These are phyloP conservation scores for Ganoderma leucocontextum DNA, from an alignment of 1,284 basidiomycete species.

Conservation along the genomic window DNA sequence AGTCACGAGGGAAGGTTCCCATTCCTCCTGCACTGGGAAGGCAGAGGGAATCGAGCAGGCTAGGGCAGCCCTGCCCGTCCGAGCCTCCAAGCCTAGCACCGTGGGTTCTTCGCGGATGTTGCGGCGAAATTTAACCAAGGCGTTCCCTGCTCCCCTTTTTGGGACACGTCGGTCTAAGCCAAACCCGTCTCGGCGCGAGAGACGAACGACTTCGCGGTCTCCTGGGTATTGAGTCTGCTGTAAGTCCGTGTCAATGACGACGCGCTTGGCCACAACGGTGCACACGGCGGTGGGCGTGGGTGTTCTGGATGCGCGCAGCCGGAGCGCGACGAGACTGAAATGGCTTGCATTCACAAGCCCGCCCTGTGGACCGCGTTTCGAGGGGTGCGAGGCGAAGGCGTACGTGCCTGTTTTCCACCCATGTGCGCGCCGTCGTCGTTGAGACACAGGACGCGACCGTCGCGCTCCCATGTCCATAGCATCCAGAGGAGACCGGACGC, in stretches of 20 bases:
- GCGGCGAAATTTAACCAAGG: constrained; percentile 31
- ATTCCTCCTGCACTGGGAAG: constrained; percentile 15
- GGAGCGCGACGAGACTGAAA: constrained; percentile 2
- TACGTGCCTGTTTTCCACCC: constrained; percentile 9
- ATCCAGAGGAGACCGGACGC: constrained; percentile 10
- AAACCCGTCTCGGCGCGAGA: neutral
- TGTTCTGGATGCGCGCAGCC: constrained; percentile 1
- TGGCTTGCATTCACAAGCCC: constrained; percentile 22
- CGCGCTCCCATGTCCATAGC: constrained; percentile 20
- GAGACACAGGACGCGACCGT: neutral
- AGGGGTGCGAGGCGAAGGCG: constrained; percentile 11
- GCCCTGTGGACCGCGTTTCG: constrained; percentile 17
- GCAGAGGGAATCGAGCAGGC: constrained; percentile 14
- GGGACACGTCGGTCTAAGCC: neutral
- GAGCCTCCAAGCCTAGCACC: constrained; percentile 11
- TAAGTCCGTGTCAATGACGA: constrained; percentile 1
- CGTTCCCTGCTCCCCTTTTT: neutral
- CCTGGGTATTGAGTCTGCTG: constrained; percentile 6
- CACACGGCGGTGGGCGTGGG: constrained; percentile 28
- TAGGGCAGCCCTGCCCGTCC: constrained; percentile 16
- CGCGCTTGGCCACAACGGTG: constrained; percentile 8
- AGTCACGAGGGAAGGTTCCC: neutral
- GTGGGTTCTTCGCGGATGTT: constrained; percentile 30
- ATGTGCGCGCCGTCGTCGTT: constrained; percentile 19
- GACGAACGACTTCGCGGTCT: neutral